These are phyloP conservation scores for Pyricularia sp. DNA, from an alignment of 2,329 filamentous ascomycete species.

Conservation along the genomic window DNA sequence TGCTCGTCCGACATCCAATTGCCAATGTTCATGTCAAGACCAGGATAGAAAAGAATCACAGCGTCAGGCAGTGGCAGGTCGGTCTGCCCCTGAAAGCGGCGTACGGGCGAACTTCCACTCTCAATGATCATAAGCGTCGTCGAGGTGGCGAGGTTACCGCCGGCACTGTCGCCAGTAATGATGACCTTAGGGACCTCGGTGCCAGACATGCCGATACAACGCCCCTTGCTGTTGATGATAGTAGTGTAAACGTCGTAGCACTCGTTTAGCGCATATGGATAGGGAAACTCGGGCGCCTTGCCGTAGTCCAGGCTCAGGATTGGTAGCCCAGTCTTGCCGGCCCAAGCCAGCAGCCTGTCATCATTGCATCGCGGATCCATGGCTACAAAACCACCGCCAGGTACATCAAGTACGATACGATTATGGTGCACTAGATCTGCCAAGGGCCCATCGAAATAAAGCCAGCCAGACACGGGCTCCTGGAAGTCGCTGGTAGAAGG, in stretches of 20 bases:
- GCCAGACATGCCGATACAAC: constrained; percentile 67
- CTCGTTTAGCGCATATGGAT: constrained; percentile 78
- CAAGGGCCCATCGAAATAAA: constrained; percentile 88
- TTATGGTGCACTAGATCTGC: constrained; percentile 43
- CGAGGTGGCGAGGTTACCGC: constrained; percentile 71
- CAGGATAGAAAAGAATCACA: constrained; percentile 78
- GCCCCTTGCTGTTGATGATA: constrained; percentile 61
- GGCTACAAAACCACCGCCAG: constrained; percentile 89
- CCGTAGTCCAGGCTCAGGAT: constrained; percentile 86
- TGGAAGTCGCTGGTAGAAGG: constrained; percentile 73
- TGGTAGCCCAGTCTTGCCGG: constrained; percentile 78
- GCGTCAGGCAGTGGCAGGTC: constrained; percentile 69
- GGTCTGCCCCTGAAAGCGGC: constrained; percentile 44
- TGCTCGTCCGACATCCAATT: constrained; percentile 99
- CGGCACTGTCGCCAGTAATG: constrained; percentile 71
- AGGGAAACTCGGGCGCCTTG: constrained; percentile 77
- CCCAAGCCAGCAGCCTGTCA: constrained; percentile 90
- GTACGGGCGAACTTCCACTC: constrained; percentile 47
- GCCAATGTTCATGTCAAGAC: constrained; percentile 91
- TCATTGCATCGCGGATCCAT: constrained; percentile 95
- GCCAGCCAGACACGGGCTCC: constrained; percentile 76
- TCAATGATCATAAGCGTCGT: constrained; percentile 87
- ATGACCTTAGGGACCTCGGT: constrained; percentile 56
- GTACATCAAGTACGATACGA: constrained; percentile 78
- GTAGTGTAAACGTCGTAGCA: constrained; percentile 79